phyloP scores from a whole-genome alignment of 805 yeast genomes.

The Lachancea waltii region DNA sequence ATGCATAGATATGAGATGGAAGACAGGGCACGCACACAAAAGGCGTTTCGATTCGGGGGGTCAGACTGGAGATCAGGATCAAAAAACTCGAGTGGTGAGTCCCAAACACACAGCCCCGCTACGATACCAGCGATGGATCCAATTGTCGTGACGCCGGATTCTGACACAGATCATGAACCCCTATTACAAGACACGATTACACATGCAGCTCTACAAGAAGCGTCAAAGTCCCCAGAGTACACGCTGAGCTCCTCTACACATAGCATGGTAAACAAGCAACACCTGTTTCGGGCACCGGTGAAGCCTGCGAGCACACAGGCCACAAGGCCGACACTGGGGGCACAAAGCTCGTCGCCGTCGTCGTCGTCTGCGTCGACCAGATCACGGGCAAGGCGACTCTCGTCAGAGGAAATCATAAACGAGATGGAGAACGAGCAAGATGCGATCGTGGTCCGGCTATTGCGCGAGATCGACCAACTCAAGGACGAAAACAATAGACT shows the following conservation, averaged over 20 bases:
- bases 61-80: not conserved
- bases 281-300: constrained; percentile 2
- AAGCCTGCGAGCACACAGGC: constrained; percentile 1
- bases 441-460: constrained; percentile 48
- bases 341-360: constrained; percentile 8
- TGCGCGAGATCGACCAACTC: constrained; percentile 45
- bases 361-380: constrained; percentile 1
- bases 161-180: too few relatives aligned
- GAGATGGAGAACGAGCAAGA: constrained; percentile 62
- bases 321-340: constrained; percentile 4
- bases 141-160: constrained; percentile 3
- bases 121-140: not conserved
- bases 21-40: not conserved
- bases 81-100: not conserved
- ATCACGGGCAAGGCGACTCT: constrained; percentile 12
- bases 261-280: not conserved
- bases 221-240: too few relatives aligned
- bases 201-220: too few relatives aligned
- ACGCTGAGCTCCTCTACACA: not conserved
- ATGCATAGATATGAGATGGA: too few relatives aligned
- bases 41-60: not conserved
- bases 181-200: too few relatives aligned
- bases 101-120: not conserved
- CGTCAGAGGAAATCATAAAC: constrained; percentile 46
- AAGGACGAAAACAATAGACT: constrained; percentile 43